phyloP scores from a whole-genome alignment of 2,329 filamentous ascomycete species.

The Aschersonia sp. region DNA sequence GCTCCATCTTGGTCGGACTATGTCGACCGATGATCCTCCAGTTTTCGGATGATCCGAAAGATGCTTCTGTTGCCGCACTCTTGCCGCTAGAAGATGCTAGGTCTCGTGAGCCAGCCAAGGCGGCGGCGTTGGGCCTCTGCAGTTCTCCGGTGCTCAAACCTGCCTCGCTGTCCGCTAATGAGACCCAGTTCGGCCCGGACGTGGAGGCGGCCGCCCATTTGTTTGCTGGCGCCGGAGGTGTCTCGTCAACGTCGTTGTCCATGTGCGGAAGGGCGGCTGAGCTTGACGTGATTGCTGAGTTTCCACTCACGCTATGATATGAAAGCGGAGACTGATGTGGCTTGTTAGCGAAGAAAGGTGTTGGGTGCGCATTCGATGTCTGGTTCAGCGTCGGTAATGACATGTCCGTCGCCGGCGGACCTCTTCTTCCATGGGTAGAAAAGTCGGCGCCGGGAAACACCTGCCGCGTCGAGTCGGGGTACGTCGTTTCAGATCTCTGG shows the following conservation, averaged over 20 bases:
- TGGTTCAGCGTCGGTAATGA: slow-evolving; percentile 14
- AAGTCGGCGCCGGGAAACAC: slow-evolving; percentile 15
- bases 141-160: slow-evolving; percentile 11
- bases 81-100: slow-evolving; percentile 6
- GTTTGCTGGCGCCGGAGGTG: background rate
- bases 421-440: slow-evolving; percentile 8
- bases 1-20: slow-evolving; percentile 12
- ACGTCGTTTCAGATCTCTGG: slow-evolving; percentile 12
- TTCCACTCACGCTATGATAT: slow-evolving; percentile 10
- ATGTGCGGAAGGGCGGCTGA: slow-evolving; percentile 16
- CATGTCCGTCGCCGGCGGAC: slow-evolving; percentile 10
- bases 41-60: slow-evolving; percentile 22
- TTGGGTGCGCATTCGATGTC: slow-evolving; percentile 10
- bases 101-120: slow-evolving; percentile 7
- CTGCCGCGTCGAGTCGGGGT: slow-evolving; percentile 16
- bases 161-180: slow-evolving; percentile 9
- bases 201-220: slow-evolving; percentile 4
- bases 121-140: slow-evolving; percentile 8
- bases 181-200: slow-evolving; percentile 8
- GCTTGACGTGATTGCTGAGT: slow-evolving; percentile 17
- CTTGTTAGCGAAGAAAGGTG: slow-evolving; percentile 3
- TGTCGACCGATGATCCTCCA: slow-evolving; percentile 16
- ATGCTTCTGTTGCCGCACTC: slow-evolving; percentile 13
- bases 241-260: slow-evolving; percentile 1
- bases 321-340: slow-evolving; percentile 5